Evolutionary conservation across 495 filamentous ascomycete genomes (phyloP).

Genomic region (Podospora australis): DNA sequence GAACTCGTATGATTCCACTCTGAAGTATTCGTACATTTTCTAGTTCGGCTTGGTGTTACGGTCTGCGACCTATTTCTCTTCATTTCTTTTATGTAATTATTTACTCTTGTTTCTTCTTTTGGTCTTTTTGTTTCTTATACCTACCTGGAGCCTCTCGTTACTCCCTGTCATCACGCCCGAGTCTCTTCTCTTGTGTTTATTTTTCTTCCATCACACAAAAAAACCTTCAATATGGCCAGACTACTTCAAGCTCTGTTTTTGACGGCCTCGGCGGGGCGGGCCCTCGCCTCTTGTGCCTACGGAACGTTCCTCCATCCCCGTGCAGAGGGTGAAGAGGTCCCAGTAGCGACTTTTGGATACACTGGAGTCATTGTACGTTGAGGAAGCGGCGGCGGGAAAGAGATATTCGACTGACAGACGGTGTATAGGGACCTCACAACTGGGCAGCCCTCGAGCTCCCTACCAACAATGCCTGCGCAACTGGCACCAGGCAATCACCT

Average conservation of each 20-base stretch:
- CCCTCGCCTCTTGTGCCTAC: constrained; percentile 23
- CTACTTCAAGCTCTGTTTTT: constrained; percentile 17
- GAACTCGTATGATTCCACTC: background rate
- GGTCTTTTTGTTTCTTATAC: background rate
- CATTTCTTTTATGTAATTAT: background rate
- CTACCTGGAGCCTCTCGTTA: background rate
- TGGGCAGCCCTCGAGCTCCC: constrained; percentile 48
- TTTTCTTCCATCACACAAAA: background rate
- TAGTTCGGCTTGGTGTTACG: background rate
- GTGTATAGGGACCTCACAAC: constrained; percentile 45
- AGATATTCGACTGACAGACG: background rate
- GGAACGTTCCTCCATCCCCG: constrained; percentile 30
- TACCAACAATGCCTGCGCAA: constrained; percentile 44
- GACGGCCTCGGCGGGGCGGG: constrained; percentile 22
- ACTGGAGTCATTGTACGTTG: constrained; percentile 30
- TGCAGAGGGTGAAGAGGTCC: constrained; percentile 27
- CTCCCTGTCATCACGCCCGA: background rate
- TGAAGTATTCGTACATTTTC: background rate
- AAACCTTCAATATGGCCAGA: constrained; percentile 3
- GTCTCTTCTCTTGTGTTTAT: background rate
- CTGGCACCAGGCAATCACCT: constrained; percentile 55
- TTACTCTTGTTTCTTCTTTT: background rate
- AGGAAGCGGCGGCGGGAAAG: too few species aligned
- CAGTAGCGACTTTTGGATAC: constrained; percentile 43
- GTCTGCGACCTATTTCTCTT: constrained; percentile 3